Evolutionary conservation across 164 flowering plant genomes (phyloP), one percentile per base, ranked within the genome.

Genomic region (Annona cherimola): DNA sequence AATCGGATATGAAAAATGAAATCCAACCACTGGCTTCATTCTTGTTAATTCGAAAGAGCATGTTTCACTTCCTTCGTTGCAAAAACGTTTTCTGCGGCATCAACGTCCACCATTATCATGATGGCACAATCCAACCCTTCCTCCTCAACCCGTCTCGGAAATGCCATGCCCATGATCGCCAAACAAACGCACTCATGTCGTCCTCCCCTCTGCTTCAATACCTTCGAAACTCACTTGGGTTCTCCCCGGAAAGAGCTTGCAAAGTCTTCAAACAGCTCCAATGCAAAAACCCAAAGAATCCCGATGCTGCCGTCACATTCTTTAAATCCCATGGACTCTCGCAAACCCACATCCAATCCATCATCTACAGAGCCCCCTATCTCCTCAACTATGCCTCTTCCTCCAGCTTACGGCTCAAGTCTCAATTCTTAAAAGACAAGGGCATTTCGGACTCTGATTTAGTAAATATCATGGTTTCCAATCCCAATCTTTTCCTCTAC

Each of bases 201-300:
- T 43, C 63, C 11, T 72, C 80, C 4, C 73, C 73, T 18, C 61
- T 61, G 0, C 77, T 78, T 3, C 72, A 77, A 39, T 78, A 78
- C 73, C 74, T 81, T 72, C 65, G 71, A 2, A 60, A 76, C 68
- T 14, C 71, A 45, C 67, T 64, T 67, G 79, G 76, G 44, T 59
- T 77, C 2, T 70, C 80, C 3, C 63, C 63, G 9, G 64, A 69
- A 62, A 9, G 19, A 8, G 80, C 84, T 44, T 16, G 63, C 3
- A 62, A 74, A 19, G 76, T 72, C 12, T 74, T 76, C 70, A 67
- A 68, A 57, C 12, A 12, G 11, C 9, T 76, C 43, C n/a, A 45
- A 8, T 61, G 68, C 4, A 26, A 26, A 26, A 64, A 61, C 62
- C 45, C 75, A 11, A 54, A 66, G 5, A 69, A 66, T 26, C 73